These are phyloP conservation scores for Colletotrichum tamarilloi DNA, from an alignment of 2,329 filamentous ascomycete species.

Conservation along the genomic window DNA sequence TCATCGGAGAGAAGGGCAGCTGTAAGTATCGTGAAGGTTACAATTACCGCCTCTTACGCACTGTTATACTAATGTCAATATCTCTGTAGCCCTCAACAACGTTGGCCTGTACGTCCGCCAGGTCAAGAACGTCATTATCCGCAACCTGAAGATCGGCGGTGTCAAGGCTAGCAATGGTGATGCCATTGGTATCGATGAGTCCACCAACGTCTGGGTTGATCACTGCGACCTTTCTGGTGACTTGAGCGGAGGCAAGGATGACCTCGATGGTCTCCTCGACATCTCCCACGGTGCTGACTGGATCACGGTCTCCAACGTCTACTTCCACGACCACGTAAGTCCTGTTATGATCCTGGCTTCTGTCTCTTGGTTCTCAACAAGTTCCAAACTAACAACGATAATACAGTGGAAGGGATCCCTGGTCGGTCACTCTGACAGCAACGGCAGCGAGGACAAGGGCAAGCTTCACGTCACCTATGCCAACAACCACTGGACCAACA, in stretches of 20 bases:
- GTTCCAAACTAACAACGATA: constrained; percentile 48
- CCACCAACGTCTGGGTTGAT: constrained; percentile 61
- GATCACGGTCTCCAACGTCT: constrained; percentile 55
- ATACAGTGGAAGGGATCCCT: constrained; percentile 64
- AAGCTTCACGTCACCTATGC: constrained; percentile 69
- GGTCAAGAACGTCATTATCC: constrained; percentile 66
- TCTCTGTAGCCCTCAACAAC: constrained; percentile 47
- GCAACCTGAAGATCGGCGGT: constrained; percentile 63
- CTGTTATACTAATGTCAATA: too few species aligned
- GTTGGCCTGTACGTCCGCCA: constrained; percentile 62
- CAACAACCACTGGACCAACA: constrained; percentile 70
- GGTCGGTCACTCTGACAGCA: constrained; percentile 70
- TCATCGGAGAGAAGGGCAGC: constrained; percentile 48
- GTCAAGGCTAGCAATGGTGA: constrained; percentile 64
- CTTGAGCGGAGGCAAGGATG: constrained; percentile 52
- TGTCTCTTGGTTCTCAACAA: background rate
- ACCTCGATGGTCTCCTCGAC: constrained; percentile 57
- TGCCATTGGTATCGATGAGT: constrained; percentile 60
- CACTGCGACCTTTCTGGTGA: constrained; percentile 54
- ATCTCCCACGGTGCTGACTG: constrained; percentile 56
- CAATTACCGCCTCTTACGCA: background rate
- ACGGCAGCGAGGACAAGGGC: constrained; percentile 67
- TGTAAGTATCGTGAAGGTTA: constrained; percentile 1
- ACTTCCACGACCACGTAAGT: constrained; percentile 54
- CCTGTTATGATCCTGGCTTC: too few species aligned